phyloP scores from a whole-genome alignment of 257 asterid species.

The Solanum corneliomulleri region DNA sequence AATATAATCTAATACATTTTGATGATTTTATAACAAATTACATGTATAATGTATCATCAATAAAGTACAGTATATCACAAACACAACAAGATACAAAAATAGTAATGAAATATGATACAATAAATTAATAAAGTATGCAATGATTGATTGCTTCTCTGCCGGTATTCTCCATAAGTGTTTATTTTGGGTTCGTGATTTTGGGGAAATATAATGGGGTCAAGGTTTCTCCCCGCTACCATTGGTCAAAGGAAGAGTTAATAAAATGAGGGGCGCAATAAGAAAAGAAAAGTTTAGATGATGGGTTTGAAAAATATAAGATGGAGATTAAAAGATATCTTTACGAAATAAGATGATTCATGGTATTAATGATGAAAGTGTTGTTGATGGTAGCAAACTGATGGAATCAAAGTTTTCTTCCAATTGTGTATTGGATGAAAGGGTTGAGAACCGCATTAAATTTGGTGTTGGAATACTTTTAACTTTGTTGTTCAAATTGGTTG shows the following conservation, averaged over 20 bases:
- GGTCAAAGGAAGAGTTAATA: conserved; percentile 45
- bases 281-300: conserved; percentile 4
- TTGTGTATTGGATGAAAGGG: conserved; percentile 13
- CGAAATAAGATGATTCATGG: conserved; percentile 19
- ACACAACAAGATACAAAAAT: no score
- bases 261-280: conserved; percentile 10
- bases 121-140: no score
- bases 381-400: conserved; percentile 5
- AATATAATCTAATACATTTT: no score
- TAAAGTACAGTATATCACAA: no score
- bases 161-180: conserved; percentile 31
- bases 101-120: no score
- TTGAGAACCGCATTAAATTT: conserved; percentile 25
- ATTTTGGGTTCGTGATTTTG: conserved; percentile 43
- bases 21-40: no score
- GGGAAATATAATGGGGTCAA: conserved; percentile 78
- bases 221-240: conserved; percentile 36
- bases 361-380: conserved; percentile 4
- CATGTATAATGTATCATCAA: no score
- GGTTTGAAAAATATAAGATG: conserved; percentile 3
- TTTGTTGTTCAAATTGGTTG: no score
- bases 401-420: conserved; percentile 10
- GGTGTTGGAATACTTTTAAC: conserved; percentile 18
- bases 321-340: background rate
- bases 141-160: no score